Evolutionary conservation across 768 basidiomycete genomes (phyloP).

Genomic region (Epithele typhae): DNA sequence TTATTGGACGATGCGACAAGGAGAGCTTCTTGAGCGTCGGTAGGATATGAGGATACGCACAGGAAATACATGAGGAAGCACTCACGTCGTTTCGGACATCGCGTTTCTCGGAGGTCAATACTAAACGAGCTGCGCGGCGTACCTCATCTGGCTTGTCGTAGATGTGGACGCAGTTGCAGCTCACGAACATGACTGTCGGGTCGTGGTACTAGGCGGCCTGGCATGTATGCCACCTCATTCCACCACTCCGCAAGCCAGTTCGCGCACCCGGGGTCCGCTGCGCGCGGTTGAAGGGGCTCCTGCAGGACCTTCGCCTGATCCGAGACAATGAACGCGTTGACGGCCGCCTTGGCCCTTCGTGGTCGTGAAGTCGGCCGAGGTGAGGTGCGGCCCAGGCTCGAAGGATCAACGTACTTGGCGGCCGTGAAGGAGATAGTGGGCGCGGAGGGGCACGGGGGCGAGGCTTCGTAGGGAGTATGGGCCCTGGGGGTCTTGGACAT

Average conservation of each 20-base stretch:
- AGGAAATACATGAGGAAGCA: background rate
- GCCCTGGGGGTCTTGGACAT: conserved; percentile 63
- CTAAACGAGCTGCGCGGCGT: conserved; percentile 82
- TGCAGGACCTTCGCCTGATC: conserved; percentile 73
- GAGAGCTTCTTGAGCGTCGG: conserved; percentile 58
- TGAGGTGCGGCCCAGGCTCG: conserved; percentile 71
- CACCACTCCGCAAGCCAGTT: conserved; percentile 99
- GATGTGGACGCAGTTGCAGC: conserved; percentile 91
- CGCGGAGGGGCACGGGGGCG: conserved; percentile 75
- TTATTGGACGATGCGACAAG: conserved; percentile 64
- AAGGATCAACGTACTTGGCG: conserved; percentile 85
- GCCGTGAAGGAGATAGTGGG: conserved; percentile 80
- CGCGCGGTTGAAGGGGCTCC: conserved; percentile 69
- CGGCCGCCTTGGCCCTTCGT: conserved; percentile 56
- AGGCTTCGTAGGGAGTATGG: conserved; percentile 66
- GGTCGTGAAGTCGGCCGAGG: conserved; percentile 52
- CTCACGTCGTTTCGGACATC: conserved; percentile 83
- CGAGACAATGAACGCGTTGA: conserved; percentile 65
- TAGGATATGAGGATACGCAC: no score
- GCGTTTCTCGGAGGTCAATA: conserved; percentile 83
- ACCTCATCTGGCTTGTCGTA: conserved; percentile 64
- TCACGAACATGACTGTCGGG: conserved; percentile 87
- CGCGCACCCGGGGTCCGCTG: conserved; percentile 47
- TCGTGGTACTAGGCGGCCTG: conserved; percentile 84
- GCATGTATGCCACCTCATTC: conserved; percentile 92